A percentile compares a stretch with the other conserved stretches of the same genome.
Evolutionary conservation across 1,139 yeast genomes (phyloP).

Genomic region (Blastobotrys arbuscula): DNA sequence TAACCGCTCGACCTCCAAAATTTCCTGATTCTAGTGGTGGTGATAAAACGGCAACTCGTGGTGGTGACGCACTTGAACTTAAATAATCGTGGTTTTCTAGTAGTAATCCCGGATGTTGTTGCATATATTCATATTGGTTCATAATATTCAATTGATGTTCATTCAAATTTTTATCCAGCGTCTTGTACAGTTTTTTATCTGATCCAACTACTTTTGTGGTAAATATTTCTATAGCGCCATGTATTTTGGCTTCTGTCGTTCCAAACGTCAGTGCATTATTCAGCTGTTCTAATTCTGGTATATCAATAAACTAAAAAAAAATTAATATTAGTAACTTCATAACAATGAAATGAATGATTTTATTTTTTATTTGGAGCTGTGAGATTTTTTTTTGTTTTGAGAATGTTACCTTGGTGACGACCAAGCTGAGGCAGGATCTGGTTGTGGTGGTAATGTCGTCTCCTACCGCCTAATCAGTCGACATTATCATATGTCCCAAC

Average conservation of each 20-base stretch:
- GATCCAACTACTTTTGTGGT: constrained; percentile 91
- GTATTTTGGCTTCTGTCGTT: constrained; percentile 77
- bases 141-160: constrained; percentile 23
- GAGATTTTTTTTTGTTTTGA: no score
- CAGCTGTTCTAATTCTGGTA: constrained; percentile 76
- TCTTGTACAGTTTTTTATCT: constrained; percentile 81
- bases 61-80: constrained; percentile 21
- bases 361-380: no score
- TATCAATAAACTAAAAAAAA: constrained; percentile 92
- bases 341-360: no score
- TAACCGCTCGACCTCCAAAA: constrained; percentile 7
- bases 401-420: not conserved
- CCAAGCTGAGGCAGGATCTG: no score
- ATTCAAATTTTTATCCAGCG: constrained; percentile 66
- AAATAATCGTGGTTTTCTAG: constrained; percentile 14
- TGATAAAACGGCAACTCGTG: constrained; percentile 17
- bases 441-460: not conserved
- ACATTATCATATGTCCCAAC: not conserved
- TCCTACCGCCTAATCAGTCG: not conserved
- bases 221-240: constrained; percentile 91
- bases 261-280: constrained; percentile 85
- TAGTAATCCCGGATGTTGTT: constrained; percentile 5
- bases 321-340: no score
- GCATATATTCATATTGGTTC: constrained; percentile 16
- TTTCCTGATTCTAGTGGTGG: constrained; percentile 15